phyloP scores from a whole-genome alignment of 345 rosid genomes.

The Gossypium mustelinum region DNA sequence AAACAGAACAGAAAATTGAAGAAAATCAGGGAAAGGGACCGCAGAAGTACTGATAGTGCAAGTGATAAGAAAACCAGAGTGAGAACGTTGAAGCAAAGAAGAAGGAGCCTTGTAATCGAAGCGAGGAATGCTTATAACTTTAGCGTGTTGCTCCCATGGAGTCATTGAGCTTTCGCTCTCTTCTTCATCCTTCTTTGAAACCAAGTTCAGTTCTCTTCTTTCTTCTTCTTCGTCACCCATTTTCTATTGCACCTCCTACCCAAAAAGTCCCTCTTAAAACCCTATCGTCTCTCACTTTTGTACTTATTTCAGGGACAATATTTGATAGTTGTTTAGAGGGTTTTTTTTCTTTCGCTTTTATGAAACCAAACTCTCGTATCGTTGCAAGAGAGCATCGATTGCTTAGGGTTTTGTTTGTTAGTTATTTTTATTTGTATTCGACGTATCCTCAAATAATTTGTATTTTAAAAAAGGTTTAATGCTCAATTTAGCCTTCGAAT shows the following conservation, averaged over 20 bases:
- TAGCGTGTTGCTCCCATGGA: slow-evolving; percentile 86
- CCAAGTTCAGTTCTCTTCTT: slow-evolving; percentile 7
- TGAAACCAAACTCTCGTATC: no score
- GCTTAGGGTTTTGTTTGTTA: no score
- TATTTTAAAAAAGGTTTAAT: no score
- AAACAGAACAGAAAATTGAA: not conserved
- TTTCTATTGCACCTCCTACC: not conserved
- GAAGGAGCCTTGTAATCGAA: slow-evolving; percentile 89
- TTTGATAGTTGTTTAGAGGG: not conserved
- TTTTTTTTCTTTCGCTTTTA: no score
- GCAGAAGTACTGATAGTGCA: slow-evolving; percentile 57
- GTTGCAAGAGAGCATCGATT: no score
- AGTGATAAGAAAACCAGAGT: slow-evolving; percentile 81
- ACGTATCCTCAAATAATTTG: no score
- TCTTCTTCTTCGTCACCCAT: slow-evolving; percentile 5
- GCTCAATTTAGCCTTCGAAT: no score
- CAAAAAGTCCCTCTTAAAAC: slow-evolving; percentile 1
- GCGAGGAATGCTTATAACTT: slow-evolving; percentile 78
- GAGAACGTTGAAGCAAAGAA: slow-evolving; percentile 64
- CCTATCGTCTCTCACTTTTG: not conserved
- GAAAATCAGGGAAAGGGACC: not conserved
- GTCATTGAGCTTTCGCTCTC: slow-evolving; percentile 35
- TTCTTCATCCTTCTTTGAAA: slow-evolving; percentile 26
- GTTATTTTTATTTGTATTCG: no score
- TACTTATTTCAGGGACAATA: not conserved